Conservation (phyloP, 345 rosid genomes). For the Brassica cretica region DNA sequence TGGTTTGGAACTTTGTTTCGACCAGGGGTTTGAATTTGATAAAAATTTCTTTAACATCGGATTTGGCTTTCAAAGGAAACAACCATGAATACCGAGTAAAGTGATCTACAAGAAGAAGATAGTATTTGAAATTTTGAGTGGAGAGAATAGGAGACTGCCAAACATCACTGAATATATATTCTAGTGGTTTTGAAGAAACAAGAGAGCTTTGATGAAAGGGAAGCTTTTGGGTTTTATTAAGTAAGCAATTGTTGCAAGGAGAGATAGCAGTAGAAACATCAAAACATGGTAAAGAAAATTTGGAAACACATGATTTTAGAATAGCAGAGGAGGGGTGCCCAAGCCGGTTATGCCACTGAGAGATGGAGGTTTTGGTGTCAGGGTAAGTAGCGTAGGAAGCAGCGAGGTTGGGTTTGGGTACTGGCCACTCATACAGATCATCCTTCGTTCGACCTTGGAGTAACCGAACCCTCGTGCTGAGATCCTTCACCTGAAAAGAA, state of each 20-base stretch:
- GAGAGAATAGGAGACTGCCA: neutral
- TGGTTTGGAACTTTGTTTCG: no score
- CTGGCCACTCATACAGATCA: no score
- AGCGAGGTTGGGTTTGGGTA: neutral
- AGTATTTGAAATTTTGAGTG: neutral
- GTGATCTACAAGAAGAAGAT: neutral
- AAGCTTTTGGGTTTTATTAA: neutral
- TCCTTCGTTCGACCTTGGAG: no score
- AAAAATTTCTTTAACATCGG: no score
- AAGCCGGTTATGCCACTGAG: neutral
- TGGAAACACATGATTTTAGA: neutral
- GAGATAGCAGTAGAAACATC: no score
- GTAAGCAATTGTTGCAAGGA: neutral
- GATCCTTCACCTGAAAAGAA: no score
- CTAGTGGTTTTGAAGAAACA: neutral
- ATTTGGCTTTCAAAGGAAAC: neutral
- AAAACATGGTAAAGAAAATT: neutral
- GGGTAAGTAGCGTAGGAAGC: neutral
- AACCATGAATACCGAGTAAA: neutral
- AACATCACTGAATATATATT: neutral
- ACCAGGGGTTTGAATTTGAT: no score
- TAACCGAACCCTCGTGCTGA: no score
- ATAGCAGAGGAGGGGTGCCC: neutral
- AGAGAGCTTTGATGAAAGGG: neutral
- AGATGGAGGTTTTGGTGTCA: neutral